Evolutionary conservation across 2,329 filamentous ascomycete genomes (phyloP), one percentile per base, ranked within the genome.

Genomic region (Clonostachys sp.): DNA sequence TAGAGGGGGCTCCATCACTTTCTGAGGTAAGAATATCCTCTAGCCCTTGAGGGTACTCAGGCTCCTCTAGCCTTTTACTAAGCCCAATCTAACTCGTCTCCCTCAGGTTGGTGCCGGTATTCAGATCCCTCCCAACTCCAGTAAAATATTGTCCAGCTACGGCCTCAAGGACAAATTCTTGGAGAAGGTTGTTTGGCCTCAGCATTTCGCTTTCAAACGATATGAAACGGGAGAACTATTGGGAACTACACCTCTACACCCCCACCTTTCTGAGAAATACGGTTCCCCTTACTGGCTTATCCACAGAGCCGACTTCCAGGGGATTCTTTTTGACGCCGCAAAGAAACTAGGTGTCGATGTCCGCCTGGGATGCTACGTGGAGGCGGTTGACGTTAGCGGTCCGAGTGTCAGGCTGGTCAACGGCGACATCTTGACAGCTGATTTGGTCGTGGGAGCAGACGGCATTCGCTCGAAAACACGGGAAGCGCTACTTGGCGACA

Each of bases 261-360:
- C 48, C 8, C n/a, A 6, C 4, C 38, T 46, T 41, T 35, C 12
- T 6, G 44, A 46, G 40, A 30, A 49, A 41, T 49, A 46, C 18
- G 48, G 44, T 5, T 44, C 13, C 12, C 48, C 48, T 40, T 49
- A 49, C 48, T 49, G 48, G 42, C 45, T 50, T n/a, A 50, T 48
- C 18, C 52, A 55, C 34, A 42, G 52, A 9, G 50, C 52, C 6
- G 53, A 55, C n/a, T 50, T 48, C 9, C 53, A 55, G 7, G 42
- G 41, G 8, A 47, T 46, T 14, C 43, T 55, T 2, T 47, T 48
- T 18, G 44, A 50, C 13, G 38, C 45, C 36, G 53, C 53, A 2
- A 41, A 45, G 6, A 45, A 46, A 14, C 18, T 50, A 4, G 53
- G 53, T 24, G 52, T 48, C 4, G 44, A 47, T 3, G 40, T 54